phyloP scores from a whole-genome alignment of 1,284 basidiomycete genomes.

The Rhodotorula glutinis region DNA sequence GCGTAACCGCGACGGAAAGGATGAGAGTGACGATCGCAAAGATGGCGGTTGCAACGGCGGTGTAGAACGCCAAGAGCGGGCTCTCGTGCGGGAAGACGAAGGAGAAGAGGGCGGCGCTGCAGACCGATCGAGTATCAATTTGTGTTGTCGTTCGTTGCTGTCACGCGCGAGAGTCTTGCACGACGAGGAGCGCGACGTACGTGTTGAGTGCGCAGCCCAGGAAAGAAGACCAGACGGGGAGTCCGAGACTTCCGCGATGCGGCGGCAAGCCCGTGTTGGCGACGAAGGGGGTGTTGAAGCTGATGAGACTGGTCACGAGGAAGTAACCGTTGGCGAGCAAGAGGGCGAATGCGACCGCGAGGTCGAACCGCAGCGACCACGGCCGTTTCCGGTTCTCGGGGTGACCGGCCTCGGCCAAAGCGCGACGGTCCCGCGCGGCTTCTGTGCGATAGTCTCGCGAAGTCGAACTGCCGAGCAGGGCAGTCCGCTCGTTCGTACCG shows the following conservation, averaged over 20 bases:
- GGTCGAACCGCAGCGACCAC: slow-evolving; percentile 27
- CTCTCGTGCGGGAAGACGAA: slow-evolving; percentile 35
- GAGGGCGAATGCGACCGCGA: slow-evolving; percentile 20
- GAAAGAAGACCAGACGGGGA: slow-evolving; percentile 36
- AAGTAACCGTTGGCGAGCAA: slow-evolving; percentile 35
- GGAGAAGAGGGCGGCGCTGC: slow-evolving; percentile 31
- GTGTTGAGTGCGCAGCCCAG: slow-evolving; percentile 27
- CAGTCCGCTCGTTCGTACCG: slow-evolving; percentile 17
- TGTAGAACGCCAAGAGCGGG: slow-evolving; percentile 26
- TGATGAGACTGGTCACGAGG: slow-evolving; percentile 23
- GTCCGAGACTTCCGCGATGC: slow-evolving; percentile 29
- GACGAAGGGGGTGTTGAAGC: slow-evolving; percentile 26
- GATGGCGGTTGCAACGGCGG: slow-evolving; percentile 18
- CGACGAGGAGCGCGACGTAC: slow-evolving; percentile 6
- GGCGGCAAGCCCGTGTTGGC: slow-evolving; percentile 29
- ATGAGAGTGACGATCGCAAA: slow-evolving; percentile 27
- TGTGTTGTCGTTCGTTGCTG: too few relatives aligned
- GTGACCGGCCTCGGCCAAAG: slow-evolving; percentile 3
- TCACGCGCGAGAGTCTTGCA: too few relatives aligned
- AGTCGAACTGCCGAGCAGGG: slow-evolving; percentile 4
- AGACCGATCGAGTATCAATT: too few relatives aligned
- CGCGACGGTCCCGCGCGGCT: slow-evolving; percentile 1
- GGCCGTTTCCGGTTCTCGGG: slow-evolving; percentile 12
- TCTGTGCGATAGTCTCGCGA: slow-evolving; percentile 18
- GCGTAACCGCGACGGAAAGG: slow-evolving; percentile 31